Percentiles rank a stretch among this genome's conserved stretches.
Conservation (phyloP, 116 monocot genomes). For the Trichopus zeylanicus region DNA sequence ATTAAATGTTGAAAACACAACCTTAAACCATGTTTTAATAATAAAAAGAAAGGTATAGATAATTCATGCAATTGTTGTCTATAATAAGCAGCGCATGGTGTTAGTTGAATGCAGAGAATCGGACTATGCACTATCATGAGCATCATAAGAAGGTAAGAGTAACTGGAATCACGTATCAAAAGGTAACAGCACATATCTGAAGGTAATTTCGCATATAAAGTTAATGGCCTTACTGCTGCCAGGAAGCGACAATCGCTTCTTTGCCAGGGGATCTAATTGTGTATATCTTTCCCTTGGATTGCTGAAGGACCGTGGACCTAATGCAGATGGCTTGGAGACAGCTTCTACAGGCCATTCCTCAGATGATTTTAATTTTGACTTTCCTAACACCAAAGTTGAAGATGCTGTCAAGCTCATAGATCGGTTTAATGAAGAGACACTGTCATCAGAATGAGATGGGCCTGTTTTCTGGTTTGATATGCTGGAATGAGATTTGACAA, state of each 20-base stretch:
- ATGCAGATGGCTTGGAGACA: conserved; percentile 27
- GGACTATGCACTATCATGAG: no score
- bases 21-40: no score
- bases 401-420: conserved; percentile 5
- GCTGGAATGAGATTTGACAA: conserved; percentile 30
- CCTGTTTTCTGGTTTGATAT: conserved; percentile 27
- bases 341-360: conserved; percentile 34
- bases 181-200: no score
- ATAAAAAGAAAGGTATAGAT: no score
- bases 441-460: conserved; percentile 48
- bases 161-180: no score
- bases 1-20: no score
- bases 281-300: conserved; percentile 60
- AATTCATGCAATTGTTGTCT: no score
- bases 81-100: no score
- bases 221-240: conserved; percentile 35
- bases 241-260: conserved; percentile 57
- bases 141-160: no score
- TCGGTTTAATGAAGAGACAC: conserved; percentile 37
- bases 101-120: no score
- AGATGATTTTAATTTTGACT: conserved; percentile 25
- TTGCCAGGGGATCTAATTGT: conserved; percentile 22
- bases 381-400: conserved; percentile 3
- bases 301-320: conserved; percentile 42
- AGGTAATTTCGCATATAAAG: no score